Evolutionary conservation across 176 grass and related monocot genomes (phyloP).

Genomic region (Musa schizocarpa): DNA sequence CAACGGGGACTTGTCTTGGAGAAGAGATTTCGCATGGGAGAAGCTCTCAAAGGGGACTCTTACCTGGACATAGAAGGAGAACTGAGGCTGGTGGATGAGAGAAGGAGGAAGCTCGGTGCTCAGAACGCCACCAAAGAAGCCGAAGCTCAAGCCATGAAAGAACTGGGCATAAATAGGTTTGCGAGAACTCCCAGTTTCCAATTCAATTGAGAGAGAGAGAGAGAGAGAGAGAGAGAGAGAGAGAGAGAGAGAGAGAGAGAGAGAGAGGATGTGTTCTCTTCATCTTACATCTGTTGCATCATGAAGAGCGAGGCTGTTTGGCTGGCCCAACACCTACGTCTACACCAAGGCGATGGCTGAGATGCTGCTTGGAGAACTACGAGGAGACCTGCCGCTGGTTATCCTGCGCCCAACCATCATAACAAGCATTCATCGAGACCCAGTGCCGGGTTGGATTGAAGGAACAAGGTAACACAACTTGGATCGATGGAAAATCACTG

Average conservation of each 20-base stretch:
- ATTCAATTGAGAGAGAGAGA: background rate
- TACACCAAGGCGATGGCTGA: slow-evolving; percentile 80
- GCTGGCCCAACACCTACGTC: slow-evolving; percentile 90
- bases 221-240: background rate
- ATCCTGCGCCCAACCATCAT: slow-evolving; percentile 64
- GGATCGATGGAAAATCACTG: no score
- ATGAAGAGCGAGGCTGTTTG: slow-evolving; percentile 46
- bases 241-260: background rate
- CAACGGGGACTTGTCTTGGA: slow-evolving; percentile 52
- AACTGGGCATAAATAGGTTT: slow-evolving; percentile 56
- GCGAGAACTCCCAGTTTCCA: background rate
- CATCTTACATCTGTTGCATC: background rate
- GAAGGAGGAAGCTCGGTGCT: slow-evolving; percentile 27
- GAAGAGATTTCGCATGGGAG: slow-evolving; percentile 44
- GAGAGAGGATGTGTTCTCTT: background rate
- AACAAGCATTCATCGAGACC: slow-evolving; percentile 54
- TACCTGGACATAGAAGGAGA: slow-evolving; percentile 60
- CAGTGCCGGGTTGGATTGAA: slow-evolving; percentile 76
- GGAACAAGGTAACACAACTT: slow-evolving; percentile 31
- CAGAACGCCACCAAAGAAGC: background rate
- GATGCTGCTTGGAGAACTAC: slow-evolving; percentile 34
- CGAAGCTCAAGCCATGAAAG: slow-evolving; percentile 56
- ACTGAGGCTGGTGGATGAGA: slow-evolving; percentile 41
- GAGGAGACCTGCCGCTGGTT: slow-evolving; percentile 35
- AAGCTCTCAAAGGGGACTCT: slow-evolving; percentile 33